phyloP scores from a whole-genome alignment of 2,329 filamentous ascomycete species.

The Fusarium oligoseptatum region DNA sequence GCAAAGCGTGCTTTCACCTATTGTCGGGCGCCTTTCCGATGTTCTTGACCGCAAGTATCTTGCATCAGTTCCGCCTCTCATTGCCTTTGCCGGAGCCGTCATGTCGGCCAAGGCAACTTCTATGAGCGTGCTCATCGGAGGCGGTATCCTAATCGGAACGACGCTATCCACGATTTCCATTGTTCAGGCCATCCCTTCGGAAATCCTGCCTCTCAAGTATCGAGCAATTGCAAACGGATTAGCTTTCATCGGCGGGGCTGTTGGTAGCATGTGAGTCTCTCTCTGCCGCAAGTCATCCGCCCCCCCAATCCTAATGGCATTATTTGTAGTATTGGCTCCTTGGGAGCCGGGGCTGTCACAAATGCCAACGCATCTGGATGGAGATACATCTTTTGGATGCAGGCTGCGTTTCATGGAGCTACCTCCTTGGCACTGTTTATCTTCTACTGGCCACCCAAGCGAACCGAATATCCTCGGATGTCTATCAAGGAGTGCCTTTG shows the following conservation, averaged over 20 bases:
- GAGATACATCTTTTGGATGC: constrained; percentile 19
- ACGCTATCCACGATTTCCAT: constrained; percentile 12
- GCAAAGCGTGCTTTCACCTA: constrained; percentile 13
- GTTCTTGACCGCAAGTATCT: constrained; percentile 19
- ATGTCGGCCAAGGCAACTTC: constrained; percentile 16
- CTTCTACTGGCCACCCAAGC: constrained; percentile 16
- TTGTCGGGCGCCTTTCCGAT: constrained; percentile 16
- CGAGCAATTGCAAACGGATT: constrained; percentile 14
- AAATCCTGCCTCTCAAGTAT: constrained; percentile 19
- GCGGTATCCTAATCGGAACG: constrained; percentile 12
- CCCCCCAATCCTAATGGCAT: background rate
- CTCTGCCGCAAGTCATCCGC: background rate
- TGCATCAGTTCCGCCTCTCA: constrained; percentile 14
- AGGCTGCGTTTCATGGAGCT: constrained; percentile 13
- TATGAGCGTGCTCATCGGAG: constrained; percentile 11
- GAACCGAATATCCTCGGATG: constrained; percentile 6
- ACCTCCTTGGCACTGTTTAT: constrained; percentile 6
- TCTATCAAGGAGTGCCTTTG: constrained; percentile 7
- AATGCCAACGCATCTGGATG: constrained; percentile 12
- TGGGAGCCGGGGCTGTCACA: constrained; percentile 11
- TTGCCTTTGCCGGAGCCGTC: constrained; percentile 11
- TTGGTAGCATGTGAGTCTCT: constrained; percentile 10
- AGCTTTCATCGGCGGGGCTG: constrained; percentile 12
- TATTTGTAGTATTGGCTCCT: constrained; percentile 7
- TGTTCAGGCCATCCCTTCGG: constrained; percentile 15